Percentiles rank a stretch among this genome's conserved stretches.
Conservation (phyloP, 768 basidiomycete genomes). For the Tricholoma flavovirens region DNA sequence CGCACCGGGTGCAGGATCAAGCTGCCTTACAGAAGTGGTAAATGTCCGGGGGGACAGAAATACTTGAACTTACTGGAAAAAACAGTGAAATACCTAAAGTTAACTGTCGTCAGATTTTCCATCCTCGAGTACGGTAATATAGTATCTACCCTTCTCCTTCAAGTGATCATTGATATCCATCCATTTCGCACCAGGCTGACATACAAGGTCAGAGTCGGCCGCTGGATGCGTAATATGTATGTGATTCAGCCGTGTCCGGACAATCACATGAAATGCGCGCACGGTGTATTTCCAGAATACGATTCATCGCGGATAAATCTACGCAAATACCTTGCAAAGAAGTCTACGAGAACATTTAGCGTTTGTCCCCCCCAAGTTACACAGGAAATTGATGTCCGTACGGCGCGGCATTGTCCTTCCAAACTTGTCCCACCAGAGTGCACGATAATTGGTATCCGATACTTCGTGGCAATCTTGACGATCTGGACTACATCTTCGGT, state of each 20-base stretch:
- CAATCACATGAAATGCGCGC: slow-evolving; percentile 8
- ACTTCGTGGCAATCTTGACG: slow-evolving; percentile 69
- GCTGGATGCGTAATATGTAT: slow-evolving; percentile 30
- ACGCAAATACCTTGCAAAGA: slow-evolving; percentile 66
- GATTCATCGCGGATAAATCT: slow-evolving; percentile 75
- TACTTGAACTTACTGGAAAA: slow-evolving; percentile 57
- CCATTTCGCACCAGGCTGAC: slow-evolving; percentile 70
- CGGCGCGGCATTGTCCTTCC: slow-evolving; percentile 71
- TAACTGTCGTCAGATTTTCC: background rate
- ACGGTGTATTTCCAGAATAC: slow-evolving; percentile 72
- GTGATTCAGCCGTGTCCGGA: too few relatives aligned
- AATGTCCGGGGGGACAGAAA: background rate
- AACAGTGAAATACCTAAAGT: slow-evolving; percentile 65
- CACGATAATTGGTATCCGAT: slow-evolving; percentile 70
- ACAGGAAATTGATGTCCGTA: slow-evolving; percentile 20
- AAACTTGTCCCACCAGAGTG: slow-evolving; percentile 80
- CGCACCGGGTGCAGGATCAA: slow-evolving; percentile 74
- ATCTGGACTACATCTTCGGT: slow-evolving; percentile 82
- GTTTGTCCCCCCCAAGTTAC: background rate
- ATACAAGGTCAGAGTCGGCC: slow-evolving; percentile 66
- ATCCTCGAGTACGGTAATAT: background rate
- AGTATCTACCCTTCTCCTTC: slow-evolving; percentile 45
- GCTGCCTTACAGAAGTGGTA: slow-evolving; percentile 29
- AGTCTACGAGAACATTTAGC: slow-evolving; percentile 22
- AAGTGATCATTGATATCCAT: slow-evolving; percentile 67